phyloP scores from a whole-genome alignment of 257 asterid species.

The Schizonepeta tenuifolia region DNA sequence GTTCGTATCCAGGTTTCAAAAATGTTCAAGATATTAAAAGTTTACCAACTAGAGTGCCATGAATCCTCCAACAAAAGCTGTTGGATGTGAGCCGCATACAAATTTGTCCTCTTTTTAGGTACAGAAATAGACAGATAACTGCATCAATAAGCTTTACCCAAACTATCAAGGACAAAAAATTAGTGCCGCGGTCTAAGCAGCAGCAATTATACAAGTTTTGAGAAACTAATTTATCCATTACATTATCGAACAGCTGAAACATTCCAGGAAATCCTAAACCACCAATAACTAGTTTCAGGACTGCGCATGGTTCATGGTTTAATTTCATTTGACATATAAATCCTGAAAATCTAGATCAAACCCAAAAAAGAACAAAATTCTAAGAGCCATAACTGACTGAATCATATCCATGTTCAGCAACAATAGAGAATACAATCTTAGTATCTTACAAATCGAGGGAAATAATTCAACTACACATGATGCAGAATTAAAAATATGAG shows the following conservation, averaged over 20 bases:
- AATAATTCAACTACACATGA: no score
- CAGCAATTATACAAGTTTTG: background rate
- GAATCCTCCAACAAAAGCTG: background rate
- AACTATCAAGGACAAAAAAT: background rate
- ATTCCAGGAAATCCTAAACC: background rate
- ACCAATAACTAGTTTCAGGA: background rate
- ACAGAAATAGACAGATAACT: conserved; percentile 6
- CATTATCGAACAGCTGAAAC: background rate
- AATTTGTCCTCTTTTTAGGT: background rate
- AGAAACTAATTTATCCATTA: conserved; percentile 5
- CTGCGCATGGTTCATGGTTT: conserved; percentile 8
- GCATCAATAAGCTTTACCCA: background rate
- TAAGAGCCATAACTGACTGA: no score
- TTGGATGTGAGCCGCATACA: background rate
- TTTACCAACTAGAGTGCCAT: conserved; percentile 1
- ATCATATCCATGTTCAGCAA: no score
- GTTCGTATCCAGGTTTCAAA: background rate
- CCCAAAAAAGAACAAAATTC: no score
- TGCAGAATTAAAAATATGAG: no score
- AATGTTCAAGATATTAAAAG: background rate
- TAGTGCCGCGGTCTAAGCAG: background rate
- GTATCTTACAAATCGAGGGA: no score
- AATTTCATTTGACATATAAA: background rate
- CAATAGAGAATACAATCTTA: no score
- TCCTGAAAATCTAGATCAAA: no score